Evolutionary conservation across 257 asterid species (phyloP).

Genomic region (Oldenlandia corymbosa): DNA sequence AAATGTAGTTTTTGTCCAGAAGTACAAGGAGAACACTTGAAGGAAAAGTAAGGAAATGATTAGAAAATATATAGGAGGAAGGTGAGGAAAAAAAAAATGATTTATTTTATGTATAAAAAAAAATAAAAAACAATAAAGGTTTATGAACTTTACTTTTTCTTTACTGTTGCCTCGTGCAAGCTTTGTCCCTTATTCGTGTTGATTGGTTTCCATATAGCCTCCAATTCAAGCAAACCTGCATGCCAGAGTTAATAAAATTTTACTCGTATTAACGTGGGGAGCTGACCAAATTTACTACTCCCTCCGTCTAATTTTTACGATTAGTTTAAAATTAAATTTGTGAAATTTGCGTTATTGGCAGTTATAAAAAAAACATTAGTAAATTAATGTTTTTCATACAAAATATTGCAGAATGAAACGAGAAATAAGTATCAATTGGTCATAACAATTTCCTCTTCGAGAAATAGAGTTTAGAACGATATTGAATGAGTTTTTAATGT

Average conservation of each 20-base stretch:
- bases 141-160: not conserved
- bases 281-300: too few relatives aligned
- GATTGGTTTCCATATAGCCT: not conserved
- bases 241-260: not conserved
- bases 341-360: too few relatives aligned
- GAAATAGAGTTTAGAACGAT: too few relatives aligned
- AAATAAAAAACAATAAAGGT: not conserved
- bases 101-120: too few relatives aligned
- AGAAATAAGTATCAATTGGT: too few relatives aligned
- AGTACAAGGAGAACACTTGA: not conserved
- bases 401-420: too few relatives aligned
- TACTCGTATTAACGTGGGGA: not conserved
- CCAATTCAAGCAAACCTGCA: not conserved
- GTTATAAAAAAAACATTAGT: too few relatives aligned
- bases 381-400: too few relatives aligned
- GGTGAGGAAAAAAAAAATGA: not conserved
- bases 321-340: too few relatives aligned
- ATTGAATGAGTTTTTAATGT: too few relatives aligned
- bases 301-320: too few relatives aligned
- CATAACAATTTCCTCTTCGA: too few relatives aligned
- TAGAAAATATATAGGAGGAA: not conserved
- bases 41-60: not conserved
- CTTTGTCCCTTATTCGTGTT: not conserved
- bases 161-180: slow-evolving; percentile 1
- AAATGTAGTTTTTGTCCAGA: not conserved